These are phyloP conservation scores for Rhizopogon roseolus DNA, from an alignment of 768 basidiomycete species.

Conservation along the genomic window DNA sequence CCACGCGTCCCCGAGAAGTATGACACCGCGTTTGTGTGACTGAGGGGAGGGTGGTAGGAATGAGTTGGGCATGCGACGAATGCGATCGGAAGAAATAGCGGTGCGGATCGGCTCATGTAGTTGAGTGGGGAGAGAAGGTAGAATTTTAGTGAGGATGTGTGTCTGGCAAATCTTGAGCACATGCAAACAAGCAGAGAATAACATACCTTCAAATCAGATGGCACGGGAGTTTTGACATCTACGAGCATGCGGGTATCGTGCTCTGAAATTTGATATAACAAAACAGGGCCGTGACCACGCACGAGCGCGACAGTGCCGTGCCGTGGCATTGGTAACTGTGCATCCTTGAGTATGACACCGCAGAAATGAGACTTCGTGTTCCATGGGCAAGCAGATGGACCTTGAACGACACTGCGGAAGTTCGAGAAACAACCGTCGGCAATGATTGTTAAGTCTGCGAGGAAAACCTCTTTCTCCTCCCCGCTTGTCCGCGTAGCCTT, in stretches of 20 bases:
- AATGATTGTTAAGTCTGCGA: constrained; percentile 77
- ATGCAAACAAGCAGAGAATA: background rate
- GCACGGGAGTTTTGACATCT: constrained; percentile 81
- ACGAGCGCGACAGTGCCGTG: constrained; percentile 85
- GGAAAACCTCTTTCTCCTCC: constrained; percentile 48
- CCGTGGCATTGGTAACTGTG: constrained; percentile 62
- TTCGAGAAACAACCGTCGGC: constrained; percentile 97
- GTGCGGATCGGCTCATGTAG: constrained; percentile 60
- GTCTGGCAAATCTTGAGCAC: constrained; percentile 31
- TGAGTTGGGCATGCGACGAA: constrained; percentile 93
- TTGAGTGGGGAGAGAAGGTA: constrained; percentile 75
- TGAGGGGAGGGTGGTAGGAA: constrained; percentile 83
- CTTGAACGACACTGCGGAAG: constrained; percentile 72
- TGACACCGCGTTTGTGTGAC: constrained; percentile 57
- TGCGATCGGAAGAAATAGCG: constrained; percentile 74
- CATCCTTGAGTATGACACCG: constrained; percentile 79
- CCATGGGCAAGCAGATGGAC: constrained; percentile 41
- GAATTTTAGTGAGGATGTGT: constrained; percentile 67
- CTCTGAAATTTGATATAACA: constrained; percentile 88
- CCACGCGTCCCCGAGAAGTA: constrained; percentile 94
- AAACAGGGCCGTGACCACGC: constrained; percentile 78
- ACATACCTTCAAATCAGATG: constrained; percentile 70
- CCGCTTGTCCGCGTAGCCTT: constrained; percentile 40
- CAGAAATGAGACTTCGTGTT: constrained; percentile 75
- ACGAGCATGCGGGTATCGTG: constrained; percentile 92